Base-by-base conservation (phyloP, 441 rosid genomes). In the California macrophylla region DNA sequence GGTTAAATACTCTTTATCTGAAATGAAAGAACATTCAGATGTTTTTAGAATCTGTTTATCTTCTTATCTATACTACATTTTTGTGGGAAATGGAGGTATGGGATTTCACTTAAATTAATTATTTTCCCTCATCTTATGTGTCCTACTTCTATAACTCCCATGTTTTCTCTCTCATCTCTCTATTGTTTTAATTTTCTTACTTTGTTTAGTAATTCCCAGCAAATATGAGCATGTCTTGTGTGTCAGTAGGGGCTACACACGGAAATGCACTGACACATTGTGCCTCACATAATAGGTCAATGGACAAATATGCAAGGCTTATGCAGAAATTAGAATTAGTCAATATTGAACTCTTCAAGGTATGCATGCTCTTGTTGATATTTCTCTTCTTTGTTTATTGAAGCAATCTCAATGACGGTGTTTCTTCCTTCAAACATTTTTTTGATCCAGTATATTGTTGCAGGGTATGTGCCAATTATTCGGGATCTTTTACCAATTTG, bases 401-500 rank as follows among this genome's bases (percentile, higher is more conserved):
- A 61, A 32, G 64, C 60, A 72, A 66, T 68, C 74, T 72, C 12
- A 38, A 71, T 38, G 0, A 36, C 73, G 64, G 66, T 71, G 66
- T 38, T 72, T 77, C 81, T 60, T 68, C 67, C 76, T 79, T 77
- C 76, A 85, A 77, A 74, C 76, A 58, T 2, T 20, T 76, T 85
- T 79, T 82, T 89, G 85, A 84, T 71, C 87, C 82, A 79, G 85
- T 85, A 64, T 75, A 70, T 67, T 80, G 77, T 78, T 86, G 84
- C 92, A 95, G 99, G 99, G 99, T 52, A 90, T 95, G 76, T 89
- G 98, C 87, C 97, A 92, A 76, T 81, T 95, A 82, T 95, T 92
- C 77, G 95, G 84, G 71, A 79, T 92, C 61, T 95, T 92, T 70
- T 90, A 86, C 83, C 82, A 89, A 82, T 84, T 74, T 72, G 85